Conservation (phyloP, 164 flowering plant genomes). For the Chloranthus sessilifolius region DNA sequence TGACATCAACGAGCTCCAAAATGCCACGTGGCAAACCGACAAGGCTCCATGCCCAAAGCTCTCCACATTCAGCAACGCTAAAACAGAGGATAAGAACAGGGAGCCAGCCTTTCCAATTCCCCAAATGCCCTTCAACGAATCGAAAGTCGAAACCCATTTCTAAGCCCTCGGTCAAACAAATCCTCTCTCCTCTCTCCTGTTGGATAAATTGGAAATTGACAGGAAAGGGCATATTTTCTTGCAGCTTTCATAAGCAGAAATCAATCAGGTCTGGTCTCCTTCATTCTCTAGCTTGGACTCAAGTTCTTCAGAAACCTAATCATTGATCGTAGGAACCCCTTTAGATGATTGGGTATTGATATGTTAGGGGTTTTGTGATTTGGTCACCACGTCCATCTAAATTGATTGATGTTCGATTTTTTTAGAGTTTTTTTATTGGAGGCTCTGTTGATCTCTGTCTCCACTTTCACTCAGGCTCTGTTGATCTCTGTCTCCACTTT, state of each 20-base stretch:
- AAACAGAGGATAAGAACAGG: neutral
- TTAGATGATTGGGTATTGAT: slow-evolving; percentile 5
- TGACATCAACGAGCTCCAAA: too few relatives aligned
- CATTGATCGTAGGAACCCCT: slow-evolving; percentile 4
- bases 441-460: neutral
- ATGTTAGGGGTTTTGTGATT: too few relatives aligned
- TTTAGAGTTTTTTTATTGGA: too few relatives aligned
- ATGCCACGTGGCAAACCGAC: slow-evolving; percentile 1
- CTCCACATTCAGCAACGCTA: neutral
- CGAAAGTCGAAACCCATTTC: neutral
- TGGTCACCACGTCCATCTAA: neutral
- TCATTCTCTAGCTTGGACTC: slow-evolving; percentile 12
- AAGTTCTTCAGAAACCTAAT: neutral
- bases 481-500: neutral
- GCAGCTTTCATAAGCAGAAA: slow-evolving; percentile 1
- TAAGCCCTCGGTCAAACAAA: neutral
- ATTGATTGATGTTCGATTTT: neutral
- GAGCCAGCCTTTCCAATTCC: neutral
- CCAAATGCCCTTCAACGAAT: slow-evolving; percentile 2
- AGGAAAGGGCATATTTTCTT: neutral
- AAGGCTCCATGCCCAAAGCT: neutral
- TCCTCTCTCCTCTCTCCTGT: neutral
- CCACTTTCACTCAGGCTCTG: neutral
- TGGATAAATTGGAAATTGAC: slow-evolving; percentile 1
- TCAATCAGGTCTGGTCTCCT: too few relatives aligned